Percentiles rank a stretch among this genome's conserved stretches.
These are phyloP conservation scores for Sporothrix humicola DNA, from an alignment of 2,329 filamentous ascomycete species.

Conservation along the genomic window DNA sequence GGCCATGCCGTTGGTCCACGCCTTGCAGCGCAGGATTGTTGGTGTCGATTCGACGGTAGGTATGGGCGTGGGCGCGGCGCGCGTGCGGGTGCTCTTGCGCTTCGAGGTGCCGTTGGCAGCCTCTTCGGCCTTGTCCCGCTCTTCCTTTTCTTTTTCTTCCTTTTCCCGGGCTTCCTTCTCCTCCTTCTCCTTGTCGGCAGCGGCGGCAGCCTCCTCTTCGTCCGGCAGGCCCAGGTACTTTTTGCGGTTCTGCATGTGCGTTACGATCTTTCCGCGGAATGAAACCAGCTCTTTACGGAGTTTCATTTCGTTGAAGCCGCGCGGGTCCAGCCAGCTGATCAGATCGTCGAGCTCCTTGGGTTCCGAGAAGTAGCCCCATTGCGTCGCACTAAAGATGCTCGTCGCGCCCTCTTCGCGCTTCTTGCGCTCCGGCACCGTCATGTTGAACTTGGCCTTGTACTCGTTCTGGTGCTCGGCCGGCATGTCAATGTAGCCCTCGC, in stretches of 20 bases:
- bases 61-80: conserved; percentile 51
- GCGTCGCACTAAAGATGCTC: conserved; percentile 73
- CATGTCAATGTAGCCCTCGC: conserved; percentile 83
- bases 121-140: not conserved
- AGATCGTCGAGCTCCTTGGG: conserved; percentile 77
- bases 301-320: conserved; percentile 84
- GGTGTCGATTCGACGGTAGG: conserved; percentile 45
- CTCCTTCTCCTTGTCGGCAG: conserved; percentile 9
- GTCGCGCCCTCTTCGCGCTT: conserved; percentile 82
- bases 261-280: conserved; percentile 76
- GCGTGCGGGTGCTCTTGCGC: conserved; percentile 54
- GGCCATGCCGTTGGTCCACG: conserved; percentile 63
- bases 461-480: conserved; percentile 71
- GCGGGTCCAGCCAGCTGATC: conserved; percentile 85
- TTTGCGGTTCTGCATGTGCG: conserved; percentile 80
- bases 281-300: conserved; percentile 82
- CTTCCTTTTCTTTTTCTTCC: not conserved
- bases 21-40: conserved; percentile 55
- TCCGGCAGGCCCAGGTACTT: conserved; percentile 67
- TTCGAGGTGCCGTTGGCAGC: conserved; percentile 40
- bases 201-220: conserved; percentile 41
- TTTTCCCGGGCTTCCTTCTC: conserved; percentile 35
- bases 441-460: conserved; percentile 77
- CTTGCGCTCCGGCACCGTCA: conserved; percentile 86
- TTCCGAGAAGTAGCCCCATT: conserved; percentile 93